phyloP scores from a whole-genome alignment of 169 alveolate genomes.

The Eimeria maxima region DNA sequence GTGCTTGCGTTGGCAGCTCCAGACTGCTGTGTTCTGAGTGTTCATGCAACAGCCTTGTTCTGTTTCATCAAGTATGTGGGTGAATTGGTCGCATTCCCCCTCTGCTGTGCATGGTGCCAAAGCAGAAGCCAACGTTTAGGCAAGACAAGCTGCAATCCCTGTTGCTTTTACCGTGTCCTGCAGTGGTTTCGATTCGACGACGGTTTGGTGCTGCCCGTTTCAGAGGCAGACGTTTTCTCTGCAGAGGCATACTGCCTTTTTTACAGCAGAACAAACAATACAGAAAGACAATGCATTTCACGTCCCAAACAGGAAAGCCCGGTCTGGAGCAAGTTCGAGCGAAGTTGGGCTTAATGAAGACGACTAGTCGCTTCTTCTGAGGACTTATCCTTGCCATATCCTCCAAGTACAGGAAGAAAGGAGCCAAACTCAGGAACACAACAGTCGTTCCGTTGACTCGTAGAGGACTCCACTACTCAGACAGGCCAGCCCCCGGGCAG shows the following conservation, averaged over 20 bases:
- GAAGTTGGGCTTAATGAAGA: background rate
- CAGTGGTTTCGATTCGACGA: slow-evolving; percentile 79
- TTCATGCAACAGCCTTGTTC: background rate
- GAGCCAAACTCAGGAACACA: background rate
- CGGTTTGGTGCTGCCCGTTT: slow-evolving; percentile 66
- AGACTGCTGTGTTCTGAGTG: background rate
- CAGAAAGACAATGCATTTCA: slow-evolving; percentile 43
- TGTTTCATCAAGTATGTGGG: background rate
- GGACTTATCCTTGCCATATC: background rate
- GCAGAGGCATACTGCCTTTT: slow-evolving; percentile 76
- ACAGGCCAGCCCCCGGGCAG: background rate
- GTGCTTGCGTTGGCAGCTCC: background rate
- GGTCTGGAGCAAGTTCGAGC: slow-evolving; percentile 1
- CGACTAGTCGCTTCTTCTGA: background rate
- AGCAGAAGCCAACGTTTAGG: background rate
- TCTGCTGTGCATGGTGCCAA: background rate
- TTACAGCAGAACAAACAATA: slow-evolving; percentile 15
- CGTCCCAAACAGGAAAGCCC: slow-evolving; percentile 17
- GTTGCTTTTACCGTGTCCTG: background rate
- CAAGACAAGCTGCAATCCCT: background rate
- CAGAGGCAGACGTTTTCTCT: slow-evolving; percentile 53
- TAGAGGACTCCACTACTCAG: background rate
- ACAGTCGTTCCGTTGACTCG: slow-evolving; percentile 22
- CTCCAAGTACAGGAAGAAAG: background rate
- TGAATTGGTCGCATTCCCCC: background rate